Evolutionary conservation across 2,329 filamentous ascomycete species (phyloP).

Genomic region (Aspergillus vadensis): DNA sequence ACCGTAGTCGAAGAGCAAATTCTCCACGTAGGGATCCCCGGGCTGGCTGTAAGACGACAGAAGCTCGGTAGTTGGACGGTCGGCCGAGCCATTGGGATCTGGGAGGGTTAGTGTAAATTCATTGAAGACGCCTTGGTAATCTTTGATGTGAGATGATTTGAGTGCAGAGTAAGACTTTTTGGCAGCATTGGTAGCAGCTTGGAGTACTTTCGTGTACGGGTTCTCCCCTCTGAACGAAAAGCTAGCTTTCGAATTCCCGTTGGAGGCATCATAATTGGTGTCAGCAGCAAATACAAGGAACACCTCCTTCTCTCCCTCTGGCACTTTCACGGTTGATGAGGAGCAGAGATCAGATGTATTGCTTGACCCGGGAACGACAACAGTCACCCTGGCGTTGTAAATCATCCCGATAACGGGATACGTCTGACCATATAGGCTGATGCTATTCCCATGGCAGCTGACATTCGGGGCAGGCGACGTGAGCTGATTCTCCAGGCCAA

Average conservation of each 20-base stretch:
- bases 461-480: slow-evolving; percentile 30
- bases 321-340: background rate
- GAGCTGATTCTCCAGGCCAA: slow-evolving; percentile 49
- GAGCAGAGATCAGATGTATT: slow-evolving; percentile 25
- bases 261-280: slow-evolving; percentile 52
- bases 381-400: slow-evolving; percentile 31
- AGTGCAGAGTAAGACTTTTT: slow-evolving; percentile 15
- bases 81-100: slow-evolving; percentile 18
- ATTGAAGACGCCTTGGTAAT: slow-evolving; percentile 17
- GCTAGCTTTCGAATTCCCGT: slow-evolving; percentile 46
- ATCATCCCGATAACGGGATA: slow-evolving; percentile 34
- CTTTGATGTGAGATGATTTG: slow-evolving; percentile 18
- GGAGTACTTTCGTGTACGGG: slow-evolving; percentile 43
- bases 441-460: slow-evolving; percentile 36
- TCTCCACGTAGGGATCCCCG: slow-evolving; percentile 55
- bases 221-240: slow-evolving; percentile 55
- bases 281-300: slow-evolving; percentile 48
- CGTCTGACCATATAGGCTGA: slow-evolving; percentile 41
- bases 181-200: slow-evolving; percentile 21
- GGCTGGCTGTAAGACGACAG: slow-evolving; percentile 36
- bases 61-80: slow-evolving; percentile 30
- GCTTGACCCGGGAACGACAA: slow-evolving; percentile 30
- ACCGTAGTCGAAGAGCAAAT: slow-evolving; percentile 55
- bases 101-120: slow-evolving; percentile 47
- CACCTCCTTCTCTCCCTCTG: slow-evolving; percentile 5